A percentile compares a stretch with the other conserved stretches of the same genome.
Conservation (phyloP, 495 filamentous ascomycete species). For the Cercophora scortea region DNA sequence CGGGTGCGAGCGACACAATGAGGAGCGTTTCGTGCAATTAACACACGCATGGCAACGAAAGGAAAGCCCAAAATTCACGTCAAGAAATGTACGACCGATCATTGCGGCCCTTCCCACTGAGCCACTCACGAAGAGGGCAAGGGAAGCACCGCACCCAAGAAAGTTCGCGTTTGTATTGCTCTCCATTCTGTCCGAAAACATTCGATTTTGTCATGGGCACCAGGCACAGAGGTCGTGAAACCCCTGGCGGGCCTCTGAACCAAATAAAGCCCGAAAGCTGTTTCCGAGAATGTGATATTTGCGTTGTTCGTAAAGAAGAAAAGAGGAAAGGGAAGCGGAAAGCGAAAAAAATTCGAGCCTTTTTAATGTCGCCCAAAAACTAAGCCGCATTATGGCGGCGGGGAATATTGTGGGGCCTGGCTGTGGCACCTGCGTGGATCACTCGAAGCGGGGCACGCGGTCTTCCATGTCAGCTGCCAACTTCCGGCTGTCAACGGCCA, state of each 20-base stretch:
- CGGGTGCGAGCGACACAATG: too few relatives aligned
- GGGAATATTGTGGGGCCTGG: not conserved
- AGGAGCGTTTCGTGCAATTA: too few relatives aligned
- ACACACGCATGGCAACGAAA: too few relatives aligned
- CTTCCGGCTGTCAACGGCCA: too few relatives aligned
- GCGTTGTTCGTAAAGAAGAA: conserved; percentile 46
- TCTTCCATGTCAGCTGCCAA: too few relatives aligned
- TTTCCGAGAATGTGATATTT: conserved; percentile 21
- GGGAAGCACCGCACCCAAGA: conserved; percentile 52
- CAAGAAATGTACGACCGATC: conserved; percentile 42
- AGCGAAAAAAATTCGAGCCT: conserved; percentile 6
- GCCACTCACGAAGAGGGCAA: conserved; percentile 20
- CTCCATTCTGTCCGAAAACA: conserved; percentile 45
- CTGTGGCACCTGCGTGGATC: not conserved
- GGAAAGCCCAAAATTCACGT: too few relatives aligned
- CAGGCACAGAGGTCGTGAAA: conserved; percentile 13
- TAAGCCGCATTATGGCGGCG: not conserved
- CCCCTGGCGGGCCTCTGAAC: conserved; percentile 34
- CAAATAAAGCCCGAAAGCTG: not conserved
- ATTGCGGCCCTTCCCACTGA: conserved; percentile 45
- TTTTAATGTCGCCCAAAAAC: conserved; percentile 9
- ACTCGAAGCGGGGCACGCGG: too few relatives aligned
- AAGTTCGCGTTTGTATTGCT: conserved; percentile 37
- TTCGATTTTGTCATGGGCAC: conserved; percentile 39
- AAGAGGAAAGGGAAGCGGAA: conserved; percentile 24